These are phyloP conservation scores for Vigna reflexopilosa DNA, from an alignment of 306 rosid genomes.

Conservation along the genomic window DNA sequence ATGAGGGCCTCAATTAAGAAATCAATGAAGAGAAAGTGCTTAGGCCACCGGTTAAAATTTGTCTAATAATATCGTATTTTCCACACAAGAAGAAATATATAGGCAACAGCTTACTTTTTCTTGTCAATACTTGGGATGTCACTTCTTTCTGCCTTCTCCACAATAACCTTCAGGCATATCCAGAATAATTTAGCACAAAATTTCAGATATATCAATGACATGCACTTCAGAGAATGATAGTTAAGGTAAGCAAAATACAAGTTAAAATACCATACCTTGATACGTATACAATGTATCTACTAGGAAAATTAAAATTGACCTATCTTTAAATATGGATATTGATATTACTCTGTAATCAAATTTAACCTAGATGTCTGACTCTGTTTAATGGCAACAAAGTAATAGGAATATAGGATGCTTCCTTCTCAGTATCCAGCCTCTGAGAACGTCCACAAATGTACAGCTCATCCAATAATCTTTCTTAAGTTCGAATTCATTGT, in stretches of 20 bases:
- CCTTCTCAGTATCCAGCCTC: conserved; percentile 1
- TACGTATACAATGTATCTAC: not conserved
- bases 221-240: conserved; percentile 9
- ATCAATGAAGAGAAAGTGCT: not conserved
- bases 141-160: conserved; percentile 87
- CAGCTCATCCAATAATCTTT: not conserved
- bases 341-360: not conserved
- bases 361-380: conserved; percentile 4
- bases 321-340: conserved; percentile 18
- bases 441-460: not conserved
- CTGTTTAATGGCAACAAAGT: not conserved
- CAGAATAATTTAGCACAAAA: conserved; percentile 34
- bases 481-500: not conserved
- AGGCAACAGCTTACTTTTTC: conserved; percentile 69
- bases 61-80: conserved; percentile 4
- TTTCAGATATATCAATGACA: conserved; percentile 14
- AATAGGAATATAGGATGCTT: not conserved
- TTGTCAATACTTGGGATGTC: conserved; percentile 81
- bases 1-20: not conserved
- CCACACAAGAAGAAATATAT: conserved; percentile 15
- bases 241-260: not conserved
- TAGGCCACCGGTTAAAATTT: not conserved
- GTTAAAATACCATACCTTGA: not conserved
- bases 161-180: conserved; percentile 69
- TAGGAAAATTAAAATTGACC: conserved; percentile 19